phyloP scores from a whole-genome alignment of 257 asterid genomes.

The Solanum bulbocastanum region DNA sequence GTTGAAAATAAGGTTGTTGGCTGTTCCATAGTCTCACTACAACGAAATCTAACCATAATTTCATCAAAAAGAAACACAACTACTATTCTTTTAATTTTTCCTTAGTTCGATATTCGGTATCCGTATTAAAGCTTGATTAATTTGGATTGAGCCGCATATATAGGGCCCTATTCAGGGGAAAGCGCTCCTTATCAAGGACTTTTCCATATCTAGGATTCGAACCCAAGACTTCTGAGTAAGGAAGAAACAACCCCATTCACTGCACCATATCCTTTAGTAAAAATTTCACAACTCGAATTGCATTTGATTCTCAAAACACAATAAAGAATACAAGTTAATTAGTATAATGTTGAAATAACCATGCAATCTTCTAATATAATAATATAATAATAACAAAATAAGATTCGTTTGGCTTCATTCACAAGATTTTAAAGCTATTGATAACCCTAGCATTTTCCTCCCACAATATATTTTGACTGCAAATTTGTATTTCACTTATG shows the following conservation, averaged over 20 bases:
- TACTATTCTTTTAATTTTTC: too few relatives aligned
- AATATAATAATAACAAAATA: background rate
- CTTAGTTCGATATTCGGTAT: accelerated
- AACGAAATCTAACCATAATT: background rate
- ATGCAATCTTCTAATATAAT: background rate
- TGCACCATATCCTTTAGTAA: too few relatives aligned
- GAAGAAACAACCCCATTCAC: accelerated
- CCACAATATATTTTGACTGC: background rate
- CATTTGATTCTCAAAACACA: background rate
- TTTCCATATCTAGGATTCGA: accelerated
- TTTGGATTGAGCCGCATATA: too few relatives aligned
- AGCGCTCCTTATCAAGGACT: background rate
- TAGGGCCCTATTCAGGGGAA: background rate
- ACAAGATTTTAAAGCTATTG: background rate
- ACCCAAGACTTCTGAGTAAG: background rate
- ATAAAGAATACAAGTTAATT: background rate
- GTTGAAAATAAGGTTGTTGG: background rate
- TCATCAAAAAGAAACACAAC: background rate
- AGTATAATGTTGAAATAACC: background rate
- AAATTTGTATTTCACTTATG: background rate
- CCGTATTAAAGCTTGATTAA: accelerated
- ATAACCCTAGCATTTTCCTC: background rate
- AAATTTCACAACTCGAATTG: background rate
- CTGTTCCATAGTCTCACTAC: background rate
- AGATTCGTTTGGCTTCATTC: background rate